Conservation (phyloP, 1,284 basidiomycete species). For the Sphaerobolus stellatus region DNA sequence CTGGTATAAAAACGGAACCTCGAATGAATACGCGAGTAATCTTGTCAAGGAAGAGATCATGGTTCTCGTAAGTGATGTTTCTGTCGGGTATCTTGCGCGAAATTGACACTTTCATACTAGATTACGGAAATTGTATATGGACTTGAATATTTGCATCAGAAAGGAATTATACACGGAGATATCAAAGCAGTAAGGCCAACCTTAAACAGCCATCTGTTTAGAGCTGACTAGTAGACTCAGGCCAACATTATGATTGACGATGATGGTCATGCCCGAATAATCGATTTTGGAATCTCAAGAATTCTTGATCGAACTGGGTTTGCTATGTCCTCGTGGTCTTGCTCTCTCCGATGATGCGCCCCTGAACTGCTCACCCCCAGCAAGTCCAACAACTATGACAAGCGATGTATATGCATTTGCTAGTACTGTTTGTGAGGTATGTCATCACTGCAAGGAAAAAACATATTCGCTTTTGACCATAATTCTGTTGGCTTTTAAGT, state of each 20-base stretch:
- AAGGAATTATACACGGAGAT: conserved; percentile 18
- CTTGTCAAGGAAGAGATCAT: neutral
- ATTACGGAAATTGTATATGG: conserved; percentile 12
- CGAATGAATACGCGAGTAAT: neutral
- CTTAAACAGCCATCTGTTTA: neutral
- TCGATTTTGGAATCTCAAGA: conserved; percentile 14
- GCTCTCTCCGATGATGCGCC: conserved; percentile 9
- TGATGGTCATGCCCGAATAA: conserved; percentile 1
- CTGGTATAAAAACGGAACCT: neutral
- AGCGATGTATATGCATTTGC: conserved; percentile 10
- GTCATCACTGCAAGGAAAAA: no score
- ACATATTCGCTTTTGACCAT: no score
- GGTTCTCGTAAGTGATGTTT: no score
- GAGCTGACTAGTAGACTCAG: neutral
- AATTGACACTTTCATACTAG: conserved; percentile 8
- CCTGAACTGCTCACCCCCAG: conserved; percentile 2
- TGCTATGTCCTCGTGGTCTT: no score
- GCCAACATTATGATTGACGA: conserved; percentile 12
- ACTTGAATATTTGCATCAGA: conserved; percentile 16
- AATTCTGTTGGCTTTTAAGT: no score
- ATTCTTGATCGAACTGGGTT: no score
- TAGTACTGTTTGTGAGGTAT: conserved; percentile 2
- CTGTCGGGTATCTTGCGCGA: no score
- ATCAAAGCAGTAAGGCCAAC: conserved; percentile 15
- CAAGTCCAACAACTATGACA: neutral